A percentile compares a stretch with the other conserved stretches of the same genome.
Conservation (phyloP, 257 asterid species). For the Solanum peruvianum region DNA sequence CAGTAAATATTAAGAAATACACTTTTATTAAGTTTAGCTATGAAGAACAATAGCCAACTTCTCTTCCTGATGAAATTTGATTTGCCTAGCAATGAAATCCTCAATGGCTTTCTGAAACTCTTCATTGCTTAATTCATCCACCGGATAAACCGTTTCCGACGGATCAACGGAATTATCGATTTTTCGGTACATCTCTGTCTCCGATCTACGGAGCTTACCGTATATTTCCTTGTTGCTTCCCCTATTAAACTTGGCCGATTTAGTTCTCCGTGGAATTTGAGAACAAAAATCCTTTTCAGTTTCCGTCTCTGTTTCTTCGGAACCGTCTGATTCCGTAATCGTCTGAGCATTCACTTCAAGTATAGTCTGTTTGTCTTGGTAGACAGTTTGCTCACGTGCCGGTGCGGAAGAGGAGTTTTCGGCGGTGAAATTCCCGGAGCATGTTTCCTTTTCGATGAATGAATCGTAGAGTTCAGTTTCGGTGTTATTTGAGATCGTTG, state of each 20-base stretch:
- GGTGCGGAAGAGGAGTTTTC: not conserved
- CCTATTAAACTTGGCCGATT: slow-evolving; percentile 14
- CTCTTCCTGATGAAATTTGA: slow-evolving; percentile 60
- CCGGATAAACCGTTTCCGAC: slow-evolving; percentile 18
- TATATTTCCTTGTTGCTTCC: not conserved
- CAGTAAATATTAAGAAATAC: not conserved
- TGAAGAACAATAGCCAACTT: slow-evolving; percentile 47
- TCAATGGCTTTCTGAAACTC: slow-evolving; percentile 68
- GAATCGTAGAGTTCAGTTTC: slow-evolving; percentile 11
- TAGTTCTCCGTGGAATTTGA: slow-evolving; percentile 6
- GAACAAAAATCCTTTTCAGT: not conserved
- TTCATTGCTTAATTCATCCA: slow-evolving; percentile 57
- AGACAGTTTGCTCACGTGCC: slow-evolving; percentile 20
- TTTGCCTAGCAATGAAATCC: slow-evolving; percentile 65
- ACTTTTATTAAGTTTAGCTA: not conserved
- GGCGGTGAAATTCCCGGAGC: not conserved
- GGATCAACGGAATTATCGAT: slow-evolving; percentile 11
- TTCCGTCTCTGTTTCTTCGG: not conserved
- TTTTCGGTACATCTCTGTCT: slow-evolving; percentile 25
- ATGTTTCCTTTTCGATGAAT: not conserved
- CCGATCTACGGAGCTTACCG: slow-evolving; percentile 45
- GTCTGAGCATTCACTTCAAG: slow-evolving; percentile 6
- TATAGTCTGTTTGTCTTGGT: slow-evolving; percentile 39
- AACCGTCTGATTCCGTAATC: not conserved
- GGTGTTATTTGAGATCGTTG: not conserved